A percentile compares a stretch with the other conserved stretches of the same genome.
These are phyloP conservation scores for Penicillium sp. DNA, from an alignment of 2,329 filamentous ascomycete genomes.

Conservation along the genomic window DNA sequence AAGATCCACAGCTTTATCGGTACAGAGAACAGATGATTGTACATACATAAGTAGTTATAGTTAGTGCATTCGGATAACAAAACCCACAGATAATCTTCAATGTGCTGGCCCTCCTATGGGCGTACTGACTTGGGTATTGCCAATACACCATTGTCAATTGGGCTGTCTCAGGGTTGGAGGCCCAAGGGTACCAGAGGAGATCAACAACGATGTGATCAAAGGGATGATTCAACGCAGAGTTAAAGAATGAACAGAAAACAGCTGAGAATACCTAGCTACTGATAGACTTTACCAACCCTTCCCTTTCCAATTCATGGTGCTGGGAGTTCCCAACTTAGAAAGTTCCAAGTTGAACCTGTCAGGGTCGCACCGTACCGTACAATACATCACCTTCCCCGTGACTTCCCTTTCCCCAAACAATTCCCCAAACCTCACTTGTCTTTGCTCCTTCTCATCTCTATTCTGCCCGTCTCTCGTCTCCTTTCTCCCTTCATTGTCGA, in stretches of 20 bases:
- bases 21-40: background rate
- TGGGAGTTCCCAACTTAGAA: background rate
- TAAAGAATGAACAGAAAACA: no score
- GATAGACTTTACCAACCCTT: background rate
- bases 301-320: background rate
- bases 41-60: background rate
- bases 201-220: background rate
- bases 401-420: slow-evolving; percentile 14
- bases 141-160: slow-evolving; percentile 1
- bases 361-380: slow-evolving; percentile 19
- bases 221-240: background rate
- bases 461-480: slow-evolving; percentile 8
- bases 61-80: slow-evolving; percentile 1
- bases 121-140: background rate
- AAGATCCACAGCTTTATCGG: background rate
- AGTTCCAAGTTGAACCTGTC: background rate
- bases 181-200: background rate
- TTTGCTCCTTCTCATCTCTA: slow-evolving; percentile 2
- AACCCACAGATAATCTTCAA: background rate
- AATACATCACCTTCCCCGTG: slow-evolving; percentile 14
- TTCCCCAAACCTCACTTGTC: slow-evolving; percentile 3
- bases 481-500: slow-evolving; percentile 4
- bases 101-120: background rate
- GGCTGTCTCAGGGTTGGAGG: background rate
- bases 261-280: background rate